These are phyloP conservation scores for Ustilago xerochloae DNA, from an alignment of 1,284 basidiomycete genomes.

Conservation along the genomic window DNA sequence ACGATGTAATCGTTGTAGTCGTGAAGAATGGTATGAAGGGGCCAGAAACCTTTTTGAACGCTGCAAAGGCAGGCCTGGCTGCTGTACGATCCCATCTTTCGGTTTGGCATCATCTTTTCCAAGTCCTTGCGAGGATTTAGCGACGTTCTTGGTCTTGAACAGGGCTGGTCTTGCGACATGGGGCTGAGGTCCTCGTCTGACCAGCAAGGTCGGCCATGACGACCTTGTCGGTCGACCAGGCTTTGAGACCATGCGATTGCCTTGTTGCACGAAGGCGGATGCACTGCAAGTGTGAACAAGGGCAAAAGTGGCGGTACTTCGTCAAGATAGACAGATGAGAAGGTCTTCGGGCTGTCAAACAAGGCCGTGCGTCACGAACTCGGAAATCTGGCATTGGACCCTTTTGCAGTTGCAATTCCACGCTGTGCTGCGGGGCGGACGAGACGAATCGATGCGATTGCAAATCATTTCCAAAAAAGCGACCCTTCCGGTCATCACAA, in stretches of 20 bases:
- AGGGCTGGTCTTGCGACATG: slow-evolving; percentile 1
- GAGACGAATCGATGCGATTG: slow-evolving; percentile 3
- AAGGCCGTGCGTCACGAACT: slow-evolving; percentile 9
- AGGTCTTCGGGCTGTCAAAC: slow-evolving; percentile 27
- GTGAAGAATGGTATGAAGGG: slow-evolving; percentile 21
- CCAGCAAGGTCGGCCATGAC: slow-evolving; percentile 40
- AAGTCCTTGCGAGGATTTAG: background rate
- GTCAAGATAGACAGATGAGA: background rate
- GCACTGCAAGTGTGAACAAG: background rate
- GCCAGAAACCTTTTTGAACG: slow-evolving; percentile 32
- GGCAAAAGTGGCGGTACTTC: background rate
- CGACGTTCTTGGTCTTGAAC: background rate
- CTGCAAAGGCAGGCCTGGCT: too few relatives aligned
- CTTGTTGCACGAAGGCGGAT: background rate
- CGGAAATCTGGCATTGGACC: background rate
- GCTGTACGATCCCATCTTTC: slow-evolving; percentile 13
- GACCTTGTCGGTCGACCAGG: slow-evolving; percentile 29
- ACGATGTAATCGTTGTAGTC: slow-evolving; percentile 26
- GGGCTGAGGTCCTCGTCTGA: slow-evolving; percentile 5
- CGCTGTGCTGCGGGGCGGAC: background rate
- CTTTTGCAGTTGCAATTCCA: too few relatives aligned
- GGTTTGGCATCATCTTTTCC: background rate
- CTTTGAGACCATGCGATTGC: slow-evolving; percentile 11
- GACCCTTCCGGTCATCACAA: slow-evolving; percentile 27
- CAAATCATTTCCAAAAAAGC: slow-evolving; percentile 8